phyloP scores from a whole-genome alignment of 1,139 yeast genomes.

The Suhomyces taliae region DNA sequence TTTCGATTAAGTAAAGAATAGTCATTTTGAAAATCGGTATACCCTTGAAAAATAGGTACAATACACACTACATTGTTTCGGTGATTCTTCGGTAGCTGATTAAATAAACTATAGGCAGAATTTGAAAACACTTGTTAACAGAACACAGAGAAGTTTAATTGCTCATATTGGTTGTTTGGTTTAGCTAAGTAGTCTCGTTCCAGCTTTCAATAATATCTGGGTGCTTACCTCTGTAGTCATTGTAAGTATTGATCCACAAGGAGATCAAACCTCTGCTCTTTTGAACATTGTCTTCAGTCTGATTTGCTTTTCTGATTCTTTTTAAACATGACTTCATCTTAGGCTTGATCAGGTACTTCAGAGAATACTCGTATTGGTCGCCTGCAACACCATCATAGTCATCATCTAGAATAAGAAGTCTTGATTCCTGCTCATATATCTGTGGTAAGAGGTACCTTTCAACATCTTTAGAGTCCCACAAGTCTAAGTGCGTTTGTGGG shows the following conservation, averaged over 20 bases:
- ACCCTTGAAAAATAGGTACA: too few relatives aligned
- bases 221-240: constrained; percentile 14
- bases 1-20: too few relatives aligned
- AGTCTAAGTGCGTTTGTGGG: neutral
- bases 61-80: too few relatives aligned
- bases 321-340: constrained; percentile 20
- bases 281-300: constrained; percentile 12
- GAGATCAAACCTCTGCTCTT: constrained; percentile 21
- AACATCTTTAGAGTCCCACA: constrained; percentile 22
- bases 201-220: constrained; percentile 13
- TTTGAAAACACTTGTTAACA: too few relatives aligned
- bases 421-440: constrained; percentile 14
- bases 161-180: neutral
- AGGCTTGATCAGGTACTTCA: constrained; percentile 19
- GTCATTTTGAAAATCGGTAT: too few relatives aligned
- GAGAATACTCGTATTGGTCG: constrained; percentile 13
- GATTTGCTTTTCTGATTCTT: constrained; percentile 14
- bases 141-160: neutral
- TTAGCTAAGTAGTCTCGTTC: neutral
- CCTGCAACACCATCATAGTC: constrained; percentile 1
- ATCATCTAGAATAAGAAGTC: constrained; percentile 4
- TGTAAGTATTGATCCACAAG: constrained; percentile 24
- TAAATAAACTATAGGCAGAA: too few relatives aligned
- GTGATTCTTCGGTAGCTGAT: too few relatives aligned
- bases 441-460: constrained; percentile 24